Evolutionary conservation across 1,139 yeast species (phyloP).

Genomic region (Diutina sp.): DNA sequence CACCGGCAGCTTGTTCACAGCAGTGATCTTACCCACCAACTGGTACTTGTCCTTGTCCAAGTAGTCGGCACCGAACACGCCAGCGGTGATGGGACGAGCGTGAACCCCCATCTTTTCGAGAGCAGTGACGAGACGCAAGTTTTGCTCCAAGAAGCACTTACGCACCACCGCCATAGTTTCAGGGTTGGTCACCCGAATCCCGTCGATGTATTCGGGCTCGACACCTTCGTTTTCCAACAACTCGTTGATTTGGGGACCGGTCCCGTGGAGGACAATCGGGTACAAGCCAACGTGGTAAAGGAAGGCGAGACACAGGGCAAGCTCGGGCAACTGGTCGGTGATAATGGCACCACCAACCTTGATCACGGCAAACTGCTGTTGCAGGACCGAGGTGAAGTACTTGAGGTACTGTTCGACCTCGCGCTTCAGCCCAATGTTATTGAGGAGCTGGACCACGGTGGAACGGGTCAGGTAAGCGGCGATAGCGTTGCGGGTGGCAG

Average conservation of each 20-base stretch:
- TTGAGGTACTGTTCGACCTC: constrained; percentile 96
- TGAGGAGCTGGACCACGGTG: constrained; percentile 86
- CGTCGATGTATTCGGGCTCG: constrained; percentile 92
- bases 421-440: constrained; percentile 92
- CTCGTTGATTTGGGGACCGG: constrained; percentile 97
- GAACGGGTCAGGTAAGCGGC: constrained; percentile 57
- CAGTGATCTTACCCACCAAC: constrained; percentile 79
- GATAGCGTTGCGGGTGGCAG: constrained; percentile 1
- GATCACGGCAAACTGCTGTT: constrained; percentile 95
- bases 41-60: constrained; percentile 84
- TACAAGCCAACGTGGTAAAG: constrained; percentile 94
- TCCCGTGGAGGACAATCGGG: constrained; percentile 94
- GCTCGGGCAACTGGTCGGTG: constrained; percentile 82
- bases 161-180: constrained; percentile 95
- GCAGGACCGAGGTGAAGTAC: constrained; percentile 89
- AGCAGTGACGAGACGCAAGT: constrained; percentile 88
- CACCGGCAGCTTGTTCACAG: constrained; percentile 81
- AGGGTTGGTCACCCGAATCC: constrained; percentile 91
- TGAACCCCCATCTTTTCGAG: constrained; percentile 93
- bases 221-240: constrained; percentile 88
- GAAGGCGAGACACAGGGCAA: constrained; percentile 92
- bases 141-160: constrained; percentile 88
- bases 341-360: constrained; percentile 99
- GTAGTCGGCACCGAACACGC: constrained; percentile 91
- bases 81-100: constrained; percentile 97